Conservation (phyloP, 1,139 yeast species). For the Sugiyamaella sp. region DNA sequence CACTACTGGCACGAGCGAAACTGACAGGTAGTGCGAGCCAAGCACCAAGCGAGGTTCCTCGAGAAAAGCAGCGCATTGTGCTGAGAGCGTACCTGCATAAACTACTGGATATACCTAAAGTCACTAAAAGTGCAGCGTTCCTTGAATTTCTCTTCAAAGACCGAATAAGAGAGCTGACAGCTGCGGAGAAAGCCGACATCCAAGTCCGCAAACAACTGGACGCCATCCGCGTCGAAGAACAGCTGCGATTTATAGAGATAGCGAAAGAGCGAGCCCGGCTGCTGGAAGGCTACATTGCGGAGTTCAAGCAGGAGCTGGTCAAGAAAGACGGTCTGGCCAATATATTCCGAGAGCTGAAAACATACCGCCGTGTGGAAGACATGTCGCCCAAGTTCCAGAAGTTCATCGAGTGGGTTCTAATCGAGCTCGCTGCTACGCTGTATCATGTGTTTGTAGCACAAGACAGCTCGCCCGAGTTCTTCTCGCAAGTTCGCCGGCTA, state of each 20-base stretch:
- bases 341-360: conserved; percentile 66
- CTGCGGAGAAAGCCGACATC: conserved; percentile 57
- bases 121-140: conserved; percentile 56
- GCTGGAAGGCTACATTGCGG: conserved; percentile 55
- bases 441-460: conserved; percentile 78
- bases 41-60: conserved; percentile 24
- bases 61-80: conserved; percentile 76
- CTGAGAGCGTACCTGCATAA: conserved; percentile 69
- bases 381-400: conserved; percentile 68
- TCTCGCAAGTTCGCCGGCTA: conserved; percentile 65
- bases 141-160: conserved; percentile 54
- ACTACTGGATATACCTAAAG: conserved; percentile 56
- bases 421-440: conserved; percentile 80
- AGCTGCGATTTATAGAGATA: conserved; percentile 69
- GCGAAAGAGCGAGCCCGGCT: conserved; percentile 54
- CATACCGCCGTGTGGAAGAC: conserved; percentile 55
- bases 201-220: conserved; percentile 63
- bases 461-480: conserved; percentile 75
- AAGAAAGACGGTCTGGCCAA: conserved; percentile 54
- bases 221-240: conserved; percentile 60
- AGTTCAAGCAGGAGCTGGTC: conserved; percentile 55
- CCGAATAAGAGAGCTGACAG: conserved; percentile 43
- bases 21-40: background rate
- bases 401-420: conserved; percentile 78
- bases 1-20: conserved; percentile 1